Evolutionary conservation across 202 grass and related monocot species (phyloP).

Genomic region (Alloteropsis angusta): DNA sequence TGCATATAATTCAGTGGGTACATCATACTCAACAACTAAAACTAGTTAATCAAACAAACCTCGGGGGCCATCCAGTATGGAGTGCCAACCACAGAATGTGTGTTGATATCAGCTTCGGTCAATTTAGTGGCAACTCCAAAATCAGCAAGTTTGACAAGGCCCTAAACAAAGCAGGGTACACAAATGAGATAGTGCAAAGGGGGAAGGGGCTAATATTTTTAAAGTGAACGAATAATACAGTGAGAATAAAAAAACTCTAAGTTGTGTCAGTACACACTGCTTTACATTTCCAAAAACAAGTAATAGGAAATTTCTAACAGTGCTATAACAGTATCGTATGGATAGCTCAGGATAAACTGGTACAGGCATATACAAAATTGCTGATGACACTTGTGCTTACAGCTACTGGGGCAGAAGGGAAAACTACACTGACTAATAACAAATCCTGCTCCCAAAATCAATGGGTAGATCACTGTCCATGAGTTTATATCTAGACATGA

Average conservation of each 20-base stretch:
- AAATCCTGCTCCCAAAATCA: slow-evolving; percentile 2
- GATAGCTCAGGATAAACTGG: background rate
- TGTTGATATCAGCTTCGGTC: slow-evolving; percentile 97
- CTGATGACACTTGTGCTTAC: background rate
- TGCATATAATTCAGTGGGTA: slow-evolving; percentile 7
- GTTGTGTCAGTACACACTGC: background rate
- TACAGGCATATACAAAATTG: background rate
- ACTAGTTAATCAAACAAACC: slow-evolving; percentile 31
- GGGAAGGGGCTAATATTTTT: background rate
- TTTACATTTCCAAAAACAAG: background rate
- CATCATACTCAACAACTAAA: slow-evolving; percentile 9
- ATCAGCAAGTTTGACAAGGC: slow-evolving; percentile 98
- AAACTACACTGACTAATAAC: background rate
- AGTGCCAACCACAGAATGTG: slow-evolving; percentile 97
- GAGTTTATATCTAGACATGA: background rate
- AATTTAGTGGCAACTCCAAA: slow-evolving; percentile 99
- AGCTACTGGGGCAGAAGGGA: background rate
- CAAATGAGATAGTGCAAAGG: slow-evolving; percentile 23
- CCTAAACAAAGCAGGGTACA: slow-evolving; percentile 47
- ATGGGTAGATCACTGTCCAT: background rate
- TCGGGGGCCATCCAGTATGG: slow-evolving; percentile 99
- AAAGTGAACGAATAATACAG: background rate
- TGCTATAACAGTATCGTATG: background rate
- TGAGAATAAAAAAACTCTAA: background rate
- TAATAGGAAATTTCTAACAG: background rate